A percentile compares a stretch with the other conserved stretches of the same genome.
phyloP scores from a whole-genome alignment of 1,284 basidiomycete species.

The Rhodotorula sp. region DNA sequence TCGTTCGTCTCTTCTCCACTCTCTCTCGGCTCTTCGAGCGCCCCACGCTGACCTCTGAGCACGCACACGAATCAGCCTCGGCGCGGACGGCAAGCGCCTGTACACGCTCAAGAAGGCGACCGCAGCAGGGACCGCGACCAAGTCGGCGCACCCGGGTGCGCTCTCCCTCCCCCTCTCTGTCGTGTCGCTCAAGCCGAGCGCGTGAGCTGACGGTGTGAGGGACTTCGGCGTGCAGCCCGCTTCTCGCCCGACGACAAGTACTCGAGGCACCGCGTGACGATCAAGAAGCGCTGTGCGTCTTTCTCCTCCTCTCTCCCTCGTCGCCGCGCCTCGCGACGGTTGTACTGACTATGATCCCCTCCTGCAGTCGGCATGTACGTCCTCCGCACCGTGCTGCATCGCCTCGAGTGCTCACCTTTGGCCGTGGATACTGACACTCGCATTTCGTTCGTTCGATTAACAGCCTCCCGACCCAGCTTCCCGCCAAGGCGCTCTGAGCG shows the following conservation, averaged over 20 bases:
- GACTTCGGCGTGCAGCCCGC: slow-evolving; percentile 63
- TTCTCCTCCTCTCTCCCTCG: background rate
- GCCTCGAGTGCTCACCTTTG: background rate
- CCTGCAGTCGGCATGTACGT: slow-evolving; percentile 12
- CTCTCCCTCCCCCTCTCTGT: background rate
- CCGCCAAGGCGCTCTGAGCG: slow-evolving; percentile 75
- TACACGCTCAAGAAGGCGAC: slow-evolving; percentile 94
- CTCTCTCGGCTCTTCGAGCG: background rate
- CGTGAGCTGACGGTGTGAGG: background rate
- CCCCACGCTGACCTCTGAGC: no score
- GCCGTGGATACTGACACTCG: background rate
- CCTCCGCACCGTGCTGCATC: no score
- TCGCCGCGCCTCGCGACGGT: no score
- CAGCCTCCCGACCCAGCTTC: slow-evolving; percentile 84
- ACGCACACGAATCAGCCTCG: slow-evolving; percentile 63
- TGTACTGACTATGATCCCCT: background rate
- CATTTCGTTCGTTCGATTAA: slow-evolving; percentile 47
- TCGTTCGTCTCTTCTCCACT: slow-evolving; percentile 9
- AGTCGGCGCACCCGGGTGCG: slow-evolving; percentile 90
- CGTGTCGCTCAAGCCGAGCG: background rate
- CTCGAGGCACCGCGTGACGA: slow-evolving; percentile 88
- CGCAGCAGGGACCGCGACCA: slow-evolving; percentile 75
- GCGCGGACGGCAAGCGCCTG: slow-evolving; percentile 69
- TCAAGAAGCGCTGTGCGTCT: slow-evolving; percentile 71
- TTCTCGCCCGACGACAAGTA: slow-evolving; percentile 99